Evolutionary conservation across 2,329 filamentous ascomycete species (phyloP), one percentile per base, ranked within the genome.

Genomic region (Dactylellina leptospora): DNA sequence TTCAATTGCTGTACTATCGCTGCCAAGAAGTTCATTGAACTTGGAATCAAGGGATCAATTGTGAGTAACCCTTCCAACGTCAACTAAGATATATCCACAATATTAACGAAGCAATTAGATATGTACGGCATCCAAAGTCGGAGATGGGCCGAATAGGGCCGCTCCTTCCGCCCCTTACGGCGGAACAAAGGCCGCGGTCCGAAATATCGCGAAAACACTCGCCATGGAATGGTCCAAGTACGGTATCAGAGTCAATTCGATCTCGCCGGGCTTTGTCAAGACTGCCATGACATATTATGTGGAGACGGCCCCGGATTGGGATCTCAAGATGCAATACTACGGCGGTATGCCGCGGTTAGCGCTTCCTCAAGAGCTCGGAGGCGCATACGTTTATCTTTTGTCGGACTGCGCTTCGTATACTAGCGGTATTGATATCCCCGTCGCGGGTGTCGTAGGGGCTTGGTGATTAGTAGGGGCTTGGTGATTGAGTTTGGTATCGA

Each of bases 301-400:
- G 3, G 80, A 82, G 64, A 81, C 81, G n/a, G 79, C 81, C 13
- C 82, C 83, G 0, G 84, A 86, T 75, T 86, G 84, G 85, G 82
- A 84, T 63, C 78, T 81, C 72, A 83, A 86, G 78, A 81, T 86
- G 79, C 82, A 85, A 77, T 85, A 86, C 75, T 86, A 86, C 74
- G 83, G 84, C 2, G 84, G 84, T 2, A 85, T 86, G 80, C 84
- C 84, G 9, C 78, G 84, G 25, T 74, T 86, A 36, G 85, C 84
- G 0, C 80, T 83, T 50, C 82, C 83, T 0, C 81, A 84, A 73
- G 84, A 86, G 77, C 78, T 86, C 1, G 84, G 84, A 1, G 84
- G 84, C 11, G 84, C 84, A 0, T 86, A 86, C 74, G 83, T 86
- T 3, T 86, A 86, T 74, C 76, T 86, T 62, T 76, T 86, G n/a